These are phyloP conservation scores for Arabis hirsuta DNA, from an alignment of 345 rosid species.

Conservation along the genomic window DNA sequence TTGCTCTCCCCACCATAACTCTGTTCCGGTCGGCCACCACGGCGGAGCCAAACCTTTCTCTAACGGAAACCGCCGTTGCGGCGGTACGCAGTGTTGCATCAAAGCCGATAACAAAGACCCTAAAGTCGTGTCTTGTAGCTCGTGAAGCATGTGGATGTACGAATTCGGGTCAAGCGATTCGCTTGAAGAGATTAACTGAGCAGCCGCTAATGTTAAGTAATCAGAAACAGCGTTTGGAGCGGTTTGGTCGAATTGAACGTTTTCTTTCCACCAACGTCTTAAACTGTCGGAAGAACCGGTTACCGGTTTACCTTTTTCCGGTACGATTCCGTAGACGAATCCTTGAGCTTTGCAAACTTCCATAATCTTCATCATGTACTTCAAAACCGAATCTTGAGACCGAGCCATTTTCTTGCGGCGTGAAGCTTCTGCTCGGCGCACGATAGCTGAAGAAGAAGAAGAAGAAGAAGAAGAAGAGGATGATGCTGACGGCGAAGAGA, in stretches of 20 bases:
- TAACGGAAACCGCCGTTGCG: constrained; percentile 63
- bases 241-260: constrained; percentile 56
- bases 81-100: constrained; percentile 69
- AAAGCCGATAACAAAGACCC: constrained; percentile 73
- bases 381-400: constrained; percentile 68
- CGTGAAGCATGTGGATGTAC: constrained; percentile 54
- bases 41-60: constrained; percentile 71
- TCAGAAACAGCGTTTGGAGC: constrained; percentile 55
- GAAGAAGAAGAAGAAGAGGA: neutral
- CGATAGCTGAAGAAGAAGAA: constrained; percentile 37
- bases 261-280: constrained; percentile 74
- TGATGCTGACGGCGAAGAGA: constrained; percentile 31
- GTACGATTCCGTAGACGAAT: constrained; percentile 72
- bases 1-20: constrained; percentile 68
- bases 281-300: constrained; percentile 73
- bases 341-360: constrained; percentile 70
- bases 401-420: constrained; percentile 46
- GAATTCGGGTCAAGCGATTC: constrained; percentile 41
- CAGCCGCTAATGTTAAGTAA: constrained; percentile 45
- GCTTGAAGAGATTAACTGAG: constrained; percentile 29
- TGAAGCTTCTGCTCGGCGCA: constrained; percentile 49
- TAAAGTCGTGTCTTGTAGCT: constrained; percentile 67
- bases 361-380: constrained; percentile 80
- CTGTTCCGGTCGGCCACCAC: constrained; percentile 72
- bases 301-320: constrained; percentile 71